Conservation (phyloP, 225 moss, liverwort and hornwort species). For the Antitrichia curtipendula region DNA sequence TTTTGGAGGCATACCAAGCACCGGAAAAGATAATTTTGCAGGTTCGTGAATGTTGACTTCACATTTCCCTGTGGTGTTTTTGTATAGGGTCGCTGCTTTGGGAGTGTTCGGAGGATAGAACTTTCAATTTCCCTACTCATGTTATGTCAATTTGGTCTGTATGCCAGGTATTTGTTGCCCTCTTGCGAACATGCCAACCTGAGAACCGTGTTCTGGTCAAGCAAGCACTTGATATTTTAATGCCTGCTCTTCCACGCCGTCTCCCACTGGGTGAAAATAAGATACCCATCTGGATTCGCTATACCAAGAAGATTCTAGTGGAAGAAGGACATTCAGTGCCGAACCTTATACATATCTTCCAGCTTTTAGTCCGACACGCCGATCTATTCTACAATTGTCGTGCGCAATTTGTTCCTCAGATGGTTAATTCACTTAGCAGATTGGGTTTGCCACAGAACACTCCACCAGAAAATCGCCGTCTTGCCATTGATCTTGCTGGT, state of each 20-base stretch:
- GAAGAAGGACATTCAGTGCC: constrained; percentile 99
- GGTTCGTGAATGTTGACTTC: constrained; percentile 23
- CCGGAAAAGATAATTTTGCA: constrained; percentile 99
- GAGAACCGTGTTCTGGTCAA: constrained; percentile 97
- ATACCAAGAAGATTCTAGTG: constrained; percentile 98
- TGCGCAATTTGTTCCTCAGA: constrained; percentile 97
- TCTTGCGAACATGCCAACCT: constrained; percentile 94
- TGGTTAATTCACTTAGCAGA: constrained; percentile 98
- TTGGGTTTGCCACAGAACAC: constrained; percentile 93
- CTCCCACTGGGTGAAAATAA: constrained; percentile 86
- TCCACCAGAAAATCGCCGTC: constrained; percentile 84
- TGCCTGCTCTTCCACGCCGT: constrained; percentile 97
- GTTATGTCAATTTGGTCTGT: background rate
- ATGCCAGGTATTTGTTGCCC: constrained; percentile 91
- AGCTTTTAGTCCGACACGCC: constrained; percentile 94
- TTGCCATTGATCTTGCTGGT: constrained; percentile 98
- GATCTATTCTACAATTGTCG: constrained; percentile 93
- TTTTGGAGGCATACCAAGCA: constrained; percentile 98
- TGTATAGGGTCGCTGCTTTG: background rate
- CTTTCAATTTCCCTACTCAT: background rate
- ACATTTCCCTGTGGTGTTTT: background rate
- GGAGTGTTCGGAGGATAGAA: background rate
- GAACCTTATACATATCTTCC: constrained; percentile 95
- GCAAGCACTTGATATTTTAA: constrained; percentile 97
- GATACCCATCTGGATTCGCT: constrained; percentile 99